Percentiles rank a stretch among this genome's conserved stretches.
Conservation (phyloP, 2,329 filamentous ascomycete genomes). For the Epichloe sp. region DNA sequence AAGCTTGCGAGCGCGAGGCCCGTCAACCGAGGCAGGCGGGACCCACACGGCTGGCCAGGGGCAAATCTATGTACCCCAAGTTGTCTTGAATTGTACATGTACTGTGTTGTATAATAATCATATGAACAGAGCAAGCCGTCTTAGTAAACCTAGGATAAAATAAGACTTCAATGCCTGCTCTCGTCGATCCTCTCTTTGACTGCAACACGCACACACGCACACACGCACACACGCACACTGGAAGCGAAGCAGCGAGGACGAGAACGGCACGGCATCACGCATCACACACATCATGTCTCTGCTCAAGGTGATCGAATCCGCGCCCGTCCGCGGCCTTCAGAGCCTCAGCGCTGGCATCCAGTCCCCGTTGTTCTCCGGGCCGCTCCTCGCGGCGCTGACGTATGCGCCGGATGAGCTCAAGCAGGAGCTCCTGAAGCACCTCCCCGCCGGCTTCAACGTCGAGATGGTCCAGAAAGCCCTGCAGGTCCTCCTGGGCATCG, state of each 20-base stretch:
- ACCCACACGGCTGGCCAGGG: neutral
- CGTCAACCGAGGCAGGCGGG: neutral
- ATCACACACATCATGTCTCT: conserved; percentile 5
- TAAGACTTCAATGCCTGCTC: too few species aligned
- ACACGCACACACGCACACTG: neutral
- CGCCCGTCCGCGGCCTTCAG: conserved; percentile 6
- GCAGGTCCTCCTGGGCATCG: conserved; percentile 12
- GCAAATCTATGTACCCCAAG: neutral
- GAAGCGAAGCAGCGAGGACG: too few species aligned
- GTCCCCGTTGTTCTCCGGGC: conserved; percentile 9
- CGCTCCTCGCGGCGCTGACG: conserved; percentile 7
- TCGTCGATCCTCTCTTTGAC: too few species aligned
- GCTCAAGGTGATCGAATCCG: conserved; percentile 6
- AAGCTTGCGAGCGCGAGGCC: neutral
- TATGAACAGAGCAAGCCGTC: neutral
- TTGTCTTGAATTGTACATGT: neutral
- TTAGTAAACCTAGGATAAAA: too few species aligned
- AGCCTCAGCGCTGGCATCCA: conserved; percentile 2
- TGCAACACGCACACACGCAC: too few species aligned
- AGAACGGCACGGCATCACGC: neutral
- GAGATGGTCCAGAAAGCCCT: conserved; percentile 4
- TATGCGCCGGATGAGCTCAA: conserved; percentile 5
- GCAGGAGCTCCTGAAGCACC: neutral
- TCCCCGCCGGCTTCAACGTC: conserved; percentile 3
- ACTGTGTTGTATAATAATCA: neutral